Base-by-base conservation (phyloP, 805 yeast species). In the Pichia heedii region DNA sequence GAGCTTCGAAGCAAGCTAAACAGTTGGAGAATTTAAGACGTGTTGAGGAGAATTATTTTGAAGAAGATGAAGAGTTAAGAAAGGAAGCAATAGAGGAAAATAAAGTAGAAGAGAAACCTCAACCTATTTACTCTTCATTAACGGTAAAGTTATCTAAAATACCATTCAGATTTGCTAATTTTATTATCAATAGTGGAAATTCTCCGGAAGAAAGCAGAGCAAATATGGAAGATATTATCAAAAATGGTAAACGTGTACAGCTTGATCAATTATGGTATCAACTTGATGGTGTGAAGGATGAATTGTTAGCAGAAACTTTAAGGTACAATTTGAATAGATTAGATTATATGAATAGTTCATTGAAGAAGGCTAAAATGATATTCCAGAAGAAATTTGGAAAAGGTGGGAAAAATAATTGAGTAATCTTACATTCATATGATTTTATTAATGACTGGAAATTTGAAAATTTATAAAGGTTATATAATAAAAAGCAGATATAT, bases 231-330 rank as follows among this genome's bases (percentile, higher is more conserved):
- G 64, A 69, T 10, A 73, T 81, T 4, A 58, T 87, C 43, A 65
- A 67, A 15, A 65, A 62, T 18, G 95, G 96, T 2, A 67, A 69
- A 1, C 69, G 87, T 45, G 62, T 78, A 3, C 65, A 81, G 6
- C 75, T 75, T 29, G 76, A 77, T 52, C 74, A 82, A 56, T 65
- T 87, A 19, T 88, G 96, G 96, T 85, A 81, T 54, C 86, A 84
- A 53, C 69, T 90, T 11, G 93, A 84, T 59, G 89, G 87, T 0
- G 70, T 74, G 37, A 74, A 77, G 42, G 93, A 84, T 57, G 85
- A 79, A 49, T 61, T 63, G 1, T 53, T 83, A 38, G 84, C 84
- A 0, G 93, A 84, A 52, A 67, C 69, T 8, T 59, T 83, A 33
- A 69, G 94, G 52, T 67, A 68, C 37, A 79, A 76, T 44, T 60